Evolutionary conservation across 352 stramenopile genomes (phyloP).

Genomic region (Globisporangium splendens): DNA sequence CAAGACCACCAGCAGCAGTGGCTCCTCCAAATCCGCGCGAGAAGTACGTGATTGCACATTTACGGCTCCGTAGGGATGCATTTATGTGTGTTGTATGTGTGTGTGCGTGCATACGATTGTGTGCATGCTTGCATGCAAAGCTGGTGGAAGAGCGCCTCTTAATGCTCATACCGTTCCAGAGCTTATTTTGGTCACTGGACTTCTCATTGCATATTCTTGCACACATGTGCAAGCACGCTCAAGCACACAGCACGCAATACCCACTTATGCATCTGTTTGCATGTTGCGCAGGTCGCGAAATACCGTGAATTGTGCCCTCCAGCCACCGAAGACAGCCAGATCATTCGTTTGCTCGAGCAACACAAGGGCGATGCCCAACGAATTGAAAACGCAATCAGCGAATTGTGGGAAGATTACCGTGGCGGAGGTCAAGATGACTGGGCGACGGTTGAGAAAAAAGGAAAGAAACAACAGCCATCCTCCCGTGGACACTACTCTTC

Average conservation of each 20-base stretch:
- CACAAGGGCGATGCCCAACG: constrained; percentile 68
- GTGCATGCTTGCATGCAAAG: neutral
- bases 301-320: constrained; percentile 79
- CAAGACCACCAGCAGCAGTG: constrained; percentile 14
- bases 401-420: constrained; percentile 83
- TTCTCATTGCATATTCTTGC: neutral
- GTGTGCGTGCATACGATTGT: neutral
- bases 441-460: constrained; percentile 79
- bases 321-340: constrained; percentile 74
- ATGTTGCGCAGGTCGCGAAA: constrained; percentile 48
- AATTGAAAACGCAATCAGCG: constrained; percentile 74
- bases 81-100: constrained; percentile 1
- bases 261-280: neutral
- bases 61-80: too few relatives aligned
- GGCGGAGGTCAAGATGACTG: constrained; percentile 60
- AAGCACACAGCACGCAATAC: neutral
- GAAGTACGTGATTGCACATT: constrained; percentile 38
- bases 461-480: constrained; percentile 44
- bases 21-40: constrained; percentile 37
- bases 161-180: neutral
- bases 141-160: neutral
- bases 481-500: constrained; percentile 17
- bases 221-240: neutral
- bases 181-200: neutral
- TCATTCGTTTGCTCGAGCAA: constrained; percentile 62